These are phyloP conservation scores for Bathelium albidoporum DNA, from an alignment of 495 filamentous ascomycete genomes.

Conservation along the genomic window DNA sequence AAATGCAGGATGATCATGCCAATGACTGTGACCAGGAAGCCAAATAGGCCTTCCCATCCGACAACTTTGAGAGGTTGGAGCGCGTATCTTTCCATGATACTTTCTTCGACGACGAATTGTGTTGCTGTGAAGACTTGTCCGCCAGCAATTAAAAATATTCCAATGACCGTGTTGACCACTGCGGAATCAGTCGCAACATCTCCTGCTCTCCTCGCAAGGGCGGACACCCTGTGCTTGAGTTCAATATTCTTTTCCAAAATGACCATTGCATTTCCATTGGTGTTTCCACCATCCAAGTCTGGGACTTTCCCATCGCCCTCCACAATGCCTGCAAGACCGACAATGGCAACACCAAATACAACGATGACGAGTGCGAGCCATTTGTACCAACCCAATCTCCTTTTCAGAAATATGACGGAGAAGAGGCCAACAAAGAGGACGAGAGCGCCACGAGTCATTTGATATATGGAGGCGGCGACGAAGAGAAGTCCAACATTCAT, in stretches of 20 bases:
- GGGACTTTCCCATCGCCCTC: conserved; percentile 40
- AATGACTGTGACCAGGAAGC: conserved; percentile 70
- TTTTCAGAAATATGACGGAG: conserved; percentile 78
- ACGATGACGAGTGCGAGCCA: conserved; percentile 83
- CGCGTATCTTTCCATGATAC: conserved; percentile 77
- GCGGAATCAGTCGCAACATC: conserved; percentile 28
- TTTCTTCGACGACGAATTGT: conserved; percentile 94
- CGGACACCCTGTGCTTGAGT: not conserved
- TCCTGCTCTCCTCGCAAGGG: conserved; percentile 4
- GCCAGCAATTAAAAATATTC: conserved; percentile 77
- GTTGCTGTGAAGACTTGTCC: conserved; percentile 95
- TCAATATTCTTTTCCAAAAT: not conserved
- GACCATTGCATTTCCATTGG: not conserved
- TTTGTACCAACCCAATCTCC: conserved; percentile 69
- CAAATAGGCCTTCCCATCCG: conserved; percentile 93
- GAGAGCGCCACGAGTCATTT: conserved; percentile 93
- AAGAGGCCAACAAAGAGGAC: conserved; percentile 94
- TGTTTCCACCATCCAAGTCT: conserved; percentile 12
- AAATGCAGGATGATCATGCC: conserved; percentile 74
- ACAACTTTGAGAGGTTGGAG: conserved; percentile 86
- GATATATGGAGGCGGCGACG: conserved; percentile 90
- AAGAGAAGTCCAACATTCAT: conserved; percentile 95
- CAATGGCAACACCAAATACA: conserved; percentile 76
- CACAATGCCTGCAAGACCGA: conserved; percentile 79
- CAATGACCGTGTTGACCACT: conserved; percentile 62